A percentile compares a stretch with the other conserved stretches of the same genome.
phyloP scores from a whole-genome alignment of 257 asterid species.

The Ilex asprella region DNA sequence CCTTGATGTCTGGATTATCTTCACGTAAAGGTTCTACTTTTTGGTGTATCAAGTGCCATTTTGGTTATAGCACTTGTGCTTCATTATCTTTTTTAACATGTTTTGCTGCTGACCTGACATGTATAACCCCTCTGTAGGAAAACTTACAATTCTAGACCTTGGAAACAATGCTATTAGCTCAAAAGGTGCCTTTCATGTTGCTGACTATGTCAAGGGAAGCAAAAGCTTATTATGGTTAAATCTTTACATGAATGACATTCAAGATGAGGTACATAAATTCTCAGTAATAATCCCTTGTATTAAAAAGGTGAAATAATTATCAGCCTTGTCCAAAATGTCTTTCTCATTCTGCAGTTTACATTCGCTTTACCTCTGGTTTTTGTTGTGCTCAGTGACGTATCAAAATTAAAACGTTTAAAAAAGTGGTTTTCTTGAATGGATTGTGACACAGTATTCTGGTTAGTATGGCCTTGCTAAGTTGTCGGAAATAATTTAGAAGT shows the following conservation, averaged over 20 bases:
- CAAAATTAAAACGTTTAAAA: too few species aligned
- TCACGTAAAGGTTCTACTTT: constrained; percentile 54
- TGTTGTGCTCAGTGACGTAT: too few species aligned
- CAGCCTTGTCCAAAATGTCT: too few species aligned
- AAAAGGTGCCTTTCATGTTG: constrained; percentile 71
- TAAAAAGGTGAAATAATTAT: too few species aligned
- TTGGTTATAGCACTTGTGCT: constrained; percentile 5
- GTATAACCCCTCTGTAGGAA: constrained; percentile 42
- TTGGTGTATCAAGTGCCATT: not conserved
- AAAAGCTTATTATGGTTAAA: constrained; percentile 77
- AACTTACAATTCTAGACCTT: constrained; percentile 65
- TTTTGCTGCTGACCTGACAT: constrained; percentile 11
- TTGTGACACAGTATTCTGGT: too few species aligned
- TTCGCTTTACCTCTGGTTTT: too few species aligned
- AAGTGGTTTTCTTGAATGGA: too few species aligned
- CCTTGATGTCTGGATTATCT: constrained; percentile 74
- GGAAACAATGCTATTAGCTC: constrained; percentile 82
- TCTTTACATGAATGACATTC: constrained; percentile 89
- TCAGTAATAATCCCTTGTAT: too few species aligned
- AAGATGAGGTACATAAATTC: constrained; percentile 61
- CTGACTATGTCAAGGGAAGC: constrained; percentile 75
- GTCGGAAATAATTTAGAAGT: too few species aligned
- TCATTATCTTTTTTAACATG: constrained; percentile 7
- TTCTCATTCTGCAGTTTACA: too few species aligned
- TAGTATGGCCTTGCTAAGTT: too few species aligned